Conservation (phyloP, 148 eudicot species). For the Rhododendron williamsianum region DNA sequence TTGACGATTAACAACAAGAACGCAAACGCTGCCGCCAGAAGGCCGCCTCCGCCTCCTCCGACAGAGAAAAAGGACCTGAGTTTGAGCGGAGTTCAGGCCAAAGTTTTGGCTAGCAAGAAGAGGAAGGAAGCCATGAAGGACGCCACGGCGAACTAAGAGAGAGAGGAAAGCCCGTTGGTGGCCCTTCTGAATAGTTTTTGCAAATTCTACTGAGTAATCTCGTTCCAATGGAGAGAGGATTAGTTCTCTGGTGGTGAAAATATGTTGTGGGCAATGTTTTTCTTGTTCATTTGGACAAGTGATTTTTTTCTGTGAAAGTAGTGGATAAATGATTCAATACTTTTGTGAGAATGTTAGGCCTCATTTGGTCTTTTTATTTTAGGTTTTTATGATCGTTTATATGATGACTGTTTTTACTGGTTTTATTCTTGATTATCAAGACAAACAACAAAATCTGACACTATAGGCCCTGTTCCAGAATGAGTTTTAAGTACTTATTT, state of each 20-base stretch:
- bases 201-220: not conserved
- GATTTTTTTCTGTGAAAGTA: not conserved
- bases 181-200: constrained; percentile 15
- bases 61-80: constrained; percentile 69
- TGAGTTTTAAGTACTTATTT: too few species aligned
- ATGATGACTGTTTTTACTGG: too few species aligned
- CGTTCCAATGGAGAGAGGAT: not conserved
- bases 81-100: constrained; percentile 58
- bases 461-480: not conserved
- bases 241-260: not conserved
- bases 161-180: constrained; percentile 41
- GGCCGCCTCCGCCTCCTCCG: constrained; percentile 59
- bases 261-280: not conserved
- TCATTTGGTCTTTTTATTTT: not conserved
- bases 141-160: constrained; percentile 53
- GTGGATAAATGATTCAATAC: not conserved
- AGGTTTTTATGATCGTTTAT: not conserved
- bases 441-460: not conserved
- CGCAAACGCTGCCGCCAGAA: constrained; percentile 51
- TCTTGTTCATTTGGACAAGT: not conserved
- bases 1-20: constrained; percentile 24
- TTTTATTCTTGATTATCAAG: too few species aligned
- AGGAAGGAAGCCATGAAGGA: constrained; percentile 92
- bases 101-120: constrained; percentile 74
- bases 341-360: not conserved